These are phyloP conservation scores for Rubia tinctorum DNA, from an alignment of 305 asterid genomes.

Conservation along the genomic window DNA sequence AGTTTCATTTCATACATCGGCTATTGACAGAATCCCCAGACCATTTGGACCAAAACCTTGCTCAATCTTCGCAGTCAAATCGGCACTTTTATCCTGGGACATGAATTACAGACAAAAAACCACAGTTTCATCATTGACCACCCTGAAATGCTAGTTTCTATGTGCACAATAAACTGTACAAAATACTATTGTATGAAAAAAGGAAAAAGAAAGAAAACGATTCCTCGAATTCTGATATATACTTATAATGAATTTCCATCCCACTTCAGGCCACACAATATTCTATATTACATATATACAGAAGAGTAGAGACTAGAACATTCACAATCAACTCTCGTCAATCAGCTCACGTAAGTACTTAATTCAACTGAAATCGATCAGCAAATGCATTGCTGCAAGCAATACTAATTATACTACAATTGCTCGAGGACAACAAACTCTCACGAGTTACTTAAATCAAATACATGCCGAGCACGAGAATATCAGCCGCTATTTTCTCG, in stretches of 20 bases:
- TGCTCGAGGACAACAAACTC: neutral
- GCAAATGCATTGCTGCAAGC: neutral
- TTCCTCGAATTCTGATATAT: neutral
- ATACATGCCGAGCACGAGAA: neutral
- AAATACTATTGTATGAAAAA: neutral
- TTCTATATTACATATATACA: neutral
- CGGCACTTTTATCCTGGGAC: slow-evolving; percentile 56
- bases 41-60: slow-evolving; percentile 87
- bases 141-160: neutral
- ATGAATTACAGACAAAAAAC: slow-evolving; percentile 15
- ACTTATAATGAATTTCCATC: neutral
- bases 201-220: neutral
- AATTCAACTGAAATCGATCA: neutral
- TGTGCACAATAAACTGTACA: neutral
- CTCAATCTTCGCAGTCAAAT: slow-evolving; percentile 65
- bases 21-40: slow-evolving; percentile 71
- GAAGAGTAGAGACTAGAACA: neutral
- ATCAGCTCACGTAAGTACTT: neutral
- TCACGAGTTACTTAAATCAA: neutral
- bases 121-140: slow-evolving; percentile 18
- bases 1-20: slow-evolving; percentile 52
- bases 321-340: no score
- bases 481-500: neutral
- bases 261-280: neutral
- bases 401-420: neutral